phyloP scores from a whole-genome alignment of 2,329 filamentous ascomycete species.

The Pyrenophora seminiperda region DNA sequence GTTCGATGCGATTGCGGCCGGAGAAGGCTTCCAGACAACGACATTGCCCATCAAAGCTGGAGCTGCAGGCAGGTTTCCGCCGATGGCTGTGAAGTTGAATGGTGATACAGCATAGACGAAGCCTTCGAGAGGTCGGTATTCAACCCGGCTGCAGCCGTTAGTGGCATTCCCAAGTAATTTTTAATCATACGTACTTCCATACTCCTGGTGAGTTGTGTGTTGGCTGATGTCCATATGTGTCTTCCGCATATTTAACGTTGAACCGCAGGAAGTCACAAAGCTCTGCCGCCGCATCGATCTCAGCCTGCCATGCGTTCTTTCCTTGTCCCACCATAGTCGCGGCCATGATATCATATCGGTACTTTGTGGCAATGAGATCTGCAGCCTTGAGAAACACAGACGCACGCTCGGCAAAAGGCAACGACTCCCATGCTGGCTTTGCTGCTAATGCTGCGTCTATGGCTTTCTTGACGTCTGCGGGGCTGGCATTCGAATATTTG shows the following conservation, averaged over 20 bases:
- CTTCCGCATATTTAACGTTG: conserved; percentile 91
- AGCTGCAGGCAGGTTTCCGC: conserved; percentile 80
- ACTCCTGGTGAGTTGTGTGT: conserved; percentile 79
- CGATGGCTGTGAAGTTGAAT: conserved; percentile 98
- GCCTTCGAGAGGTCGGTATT: conserved; percentile 87
- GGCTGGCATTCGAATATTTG: conserved; percentile 80
- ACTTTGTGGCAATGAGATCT: conserved; percentile 87
- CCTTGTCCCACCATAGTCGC: conserved; percentile 95
- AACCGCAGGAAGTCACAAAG: conserved; percentile 91
- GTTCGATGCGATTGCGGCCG: conserved; percentile 85
- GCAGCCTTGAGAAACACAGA: conserved; percentile 96
- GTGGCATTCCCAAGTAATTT: neutral
- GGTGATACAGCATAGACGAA: conserved; percentile 94
- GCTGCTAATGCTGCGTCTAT: conserved; percentile 86
- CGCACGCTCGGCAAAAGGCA: conserved; percentile 88
- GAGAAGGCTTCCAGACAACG: conserved; percentile 95
- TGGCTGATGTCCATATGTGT: conserved; percentile 87
- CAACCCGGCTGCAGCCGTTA: conserved; percentile 63
- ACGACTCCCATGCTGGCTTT: conserved; percentile 80
- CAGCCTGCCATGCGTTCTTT: conserved; percentile 99
- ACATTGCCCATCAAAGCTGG: conserved; percentile 93
- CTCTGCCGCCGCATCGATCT: conserved; percentile 95
- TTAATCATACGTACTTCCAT: conserved; percentile 69
- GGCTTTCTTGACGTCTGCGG: conserved; percentile 75
- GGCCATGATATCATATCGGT: conserved; percentile 96